Percentiles rank a stretch among this genome's conserved stretches.
Conservation (phyloP, 176 grass and related monocot genomes). For the Dendrocalamus sinicus region DNA sequence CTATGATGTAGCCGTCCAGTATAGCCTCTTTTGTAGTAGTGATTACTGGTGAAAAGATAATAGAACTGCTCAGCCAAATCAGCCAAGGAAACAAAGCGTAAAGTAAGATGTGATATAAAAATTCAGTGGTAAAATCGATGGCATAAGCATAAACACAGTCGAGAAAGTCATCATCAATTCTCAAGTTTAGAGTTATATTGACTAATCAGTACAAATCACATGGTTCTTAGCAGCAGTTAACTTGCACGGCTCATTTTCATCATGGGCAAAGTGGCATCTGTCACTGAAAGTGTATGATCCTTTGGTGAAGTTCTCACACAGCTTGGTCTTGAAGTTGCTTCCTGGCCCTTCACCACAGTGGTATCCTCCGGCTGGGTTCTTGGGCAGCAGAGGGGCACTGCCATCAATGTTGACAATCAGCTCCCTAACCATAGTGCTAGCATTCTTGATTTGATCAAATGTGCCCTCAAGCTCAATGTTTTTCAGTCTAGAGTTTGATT, state of each 20-base stretch:
- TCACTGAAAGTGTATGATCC: slow-evolving; percentile 89
- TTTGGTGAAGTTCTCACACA: slow-evolving; percentile 94
- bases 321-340: slow-evolving; percentile 87
- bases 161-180: slow-evolving; percentile 16
- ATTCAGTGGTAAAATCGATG: neutral
- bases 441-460: slow-evolving; percentile 96
- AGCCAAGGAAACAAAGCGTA: neutral
- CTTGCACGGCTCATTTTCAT: slow-evolving; percentile 68
- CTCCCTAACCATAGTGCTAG: slow-evolving; percentile 86
- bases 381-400: slow-evolving; percentile 39
- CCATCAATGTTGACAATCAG: slow-evolving; percentile 78
- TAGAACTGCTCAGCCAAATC: neutral
- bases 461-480: slow-evolving; percentile 94
- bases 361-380: slow-evolving; percentile 41
- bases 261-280: slow-evolving; percentile 90
- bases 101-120: neutral
- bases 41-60: neutral
- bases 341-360: slow-evolving; percentile 40
- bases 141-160: slow-evolving; percentile 9
- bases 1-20: too few relatives aligned
- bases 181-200: slow-evolving; percentile 11
- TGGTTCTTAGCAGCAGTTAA: slow-evolving; percentile 19
- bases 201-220: neutral
- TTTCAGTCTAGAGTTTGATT: slow-evolving; percentile 66
- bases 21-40: too few relatives aligned